Evolutionary conservation across 352 stramenopile species (phyloP).

Genomic region (Phytophthora uliginosa): DNA sequence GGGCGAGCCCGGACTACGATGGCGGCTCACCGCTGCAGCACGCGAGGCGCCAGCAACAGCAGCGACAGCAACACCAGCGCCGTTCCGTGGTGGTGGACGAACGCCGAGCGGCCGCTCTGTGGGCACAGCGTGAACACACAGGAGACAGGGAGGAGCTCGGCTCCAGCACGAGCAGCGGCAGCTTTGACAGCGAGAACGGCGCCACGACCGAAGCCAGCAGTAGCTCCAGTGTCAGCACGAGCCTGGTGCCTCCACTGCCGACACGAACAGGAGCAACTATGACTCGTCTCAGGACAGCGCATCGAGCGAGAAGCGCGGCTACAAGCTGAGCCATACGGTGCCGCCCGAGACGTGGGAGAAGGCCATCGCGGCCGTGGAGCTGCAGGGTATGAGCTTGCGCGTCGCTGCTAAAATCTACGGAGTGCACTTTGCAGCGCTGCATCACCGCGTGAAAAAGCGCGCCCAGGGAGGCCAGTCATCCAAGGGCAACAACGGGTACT

Average conservation of each 20-base stretch:
- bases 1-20: conserved; percentile 4
- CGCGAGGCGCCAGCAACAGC: conserved; percentile 16
- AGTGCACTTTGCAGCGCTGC: conserved; percentile 67
- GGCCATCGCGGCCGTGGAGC: conserved; percentile 62
- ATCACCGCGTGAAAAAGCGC: conserved; percentile 68
- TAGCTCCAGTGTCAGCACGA: conserved; percentile 20
- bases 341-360: conserved; percentile 66
- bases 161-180: conserved; percentile 29
- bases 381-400: conserved; percentile 69
- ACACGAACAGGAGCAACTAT: conserved; percentile 5
- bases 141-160: conserved; percentile 16
- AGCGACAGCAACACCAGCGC: conserved; percentile 30
- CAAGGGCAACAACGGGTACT: conserved; percentile 41
- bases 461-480: conserved; percentile 29
- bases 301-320: conserved; percentile 46
- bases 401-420: conserved; percentile 53
- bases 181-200: conserved; percentile 32
- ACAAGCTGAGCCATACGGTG: conserved; percentile 67
- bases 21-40: conserved; percentile 20
- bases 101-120: not conserved
- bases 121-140: conserved; percentile 3
- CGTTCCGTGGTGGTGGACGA: conserved; percentile 29
- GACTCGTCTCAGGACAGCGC: conserved; percentile 25
- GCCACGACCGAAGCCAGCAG: conserved; percentile 28
- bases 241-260: not conserved